Percentiles rank a stretch among this genome's conserved stretches.
Evolutionary conservation across 495 filamentous ascomycete species (phyloP).

Genomic region (Talaromyces proteolyticus): DNA sequence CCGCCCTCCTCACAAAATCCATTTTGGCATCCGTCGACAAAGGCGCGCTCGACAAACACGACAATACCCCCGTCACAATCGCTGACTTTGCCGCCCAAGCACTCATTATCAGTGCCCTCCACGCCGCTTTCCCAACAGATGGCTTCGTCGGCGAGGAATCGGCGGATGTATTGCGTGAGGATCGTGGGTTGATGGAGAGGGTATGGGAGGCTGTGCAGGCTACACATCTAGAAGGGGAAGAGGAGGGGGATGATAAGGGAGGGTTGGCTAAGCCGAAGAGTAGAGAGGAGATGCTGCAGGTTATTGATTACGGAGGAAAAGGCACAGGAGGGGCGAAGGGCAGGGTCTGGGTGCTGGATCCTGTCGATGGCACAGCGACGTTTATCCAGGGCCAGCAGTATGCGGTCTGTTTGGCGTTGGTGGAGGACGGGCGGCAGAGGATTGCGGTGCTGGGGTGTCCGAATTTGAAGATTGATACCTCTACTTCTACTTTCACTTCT

Average conservation of each 20-base stretch:
- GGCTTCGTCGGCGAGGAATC: conserved; percentile 59
- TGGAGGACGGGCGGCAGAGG: conserved; percentile 41
- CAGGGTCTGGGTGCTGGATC: conserved; percentile 62
- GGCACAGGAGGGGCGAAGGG: conserved; percentile 30
- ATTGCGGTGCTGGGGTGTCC: conserved; percentile 52
- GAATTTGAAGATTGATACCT: conserved; percentile 35
- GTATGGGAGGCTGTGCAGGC: conserved; percentile 45
- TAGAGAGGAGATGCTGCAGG: conserved; percentile 49
- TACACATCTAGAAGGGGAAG: conserved; percentile 16
- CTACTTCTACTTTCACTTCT: no score
- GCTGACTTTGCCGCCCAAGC: conserved; percentile 65
- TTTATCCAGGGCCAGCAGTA: conserved; percentile 61
- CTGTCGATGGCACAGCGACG: conserved; percentile 65
- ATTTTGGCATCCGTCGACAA: conserved; percentile 42
- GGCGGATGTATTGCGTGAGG: conserved; percentile 43
- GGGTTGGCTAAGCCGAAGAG: conserved; percentile 34
- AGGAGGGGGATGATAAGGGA: conserved; percentile 32
- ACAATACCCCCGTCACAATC: conserved; percentile 58
- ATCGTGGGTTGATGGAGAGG: conserved; percentile 41
- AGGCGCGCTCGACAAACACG: conserved; percentile 48
- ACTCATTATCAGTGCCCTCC: conserved; percentile 50
- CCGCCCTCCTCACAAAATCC: conserved; percentile 45
- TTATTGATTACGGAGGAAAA: conserved; percentile 56
- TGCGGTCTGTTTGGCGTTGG: conserved; percentile 54
- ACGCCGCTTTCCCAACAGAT: conserved; percentile 48